Evolutionary conservation across 1,284 basidiomycete species (phyloP).

Genomic region (Sanghuangporus weigelae): DNA sequence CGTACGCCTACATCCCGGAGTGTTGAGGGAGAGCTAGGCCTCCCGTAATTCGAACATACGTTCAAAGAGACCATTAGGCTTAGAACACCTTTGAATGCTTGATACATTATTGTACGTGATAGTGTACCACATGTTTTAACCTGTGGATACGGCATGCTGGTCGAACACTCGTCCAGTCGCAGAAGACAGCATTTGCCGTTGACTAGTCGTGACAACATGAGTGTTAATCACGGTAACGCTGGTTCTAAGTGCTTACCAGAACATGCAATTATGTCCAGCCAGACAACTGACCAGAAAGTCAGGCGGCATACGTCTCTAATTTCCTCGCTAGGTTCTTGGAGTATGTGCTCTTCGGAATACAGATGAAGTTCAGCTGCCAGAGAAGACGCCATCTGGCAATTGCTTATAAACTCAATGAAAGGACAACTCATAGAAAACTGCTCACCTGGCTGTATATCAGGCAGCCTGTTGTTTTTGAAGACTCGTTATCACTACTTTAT

Average conservation of each 20-base stretch:
- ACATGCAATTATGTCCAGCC: conserved; percentile 9
- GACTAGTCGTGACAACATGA: background rate
- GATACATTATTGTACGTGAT: conserved; percentile 6
- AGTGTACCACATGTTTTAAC: background rate
- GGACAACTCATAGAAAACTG: background rate
- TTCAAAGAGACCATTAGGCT: conserved; percentile 3
- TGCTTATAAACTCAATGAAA: background rate
- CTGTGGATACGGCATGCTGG: conserved; percentile 9
- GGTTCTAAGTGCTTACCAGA: conserved; percentile 2
- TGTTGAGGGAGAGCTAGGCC: conserved; percentile 4
- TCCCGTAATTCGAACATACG: conserved; percentile 2
- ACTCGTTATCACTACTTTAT: background rate
- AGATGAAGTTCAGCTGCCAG: conserved; percentile 8
- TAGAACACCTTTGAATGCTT: conserved; percentile 5
- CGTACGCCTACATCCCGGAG: conserved; percentile 1
- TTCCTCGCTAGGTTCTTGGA: background rate
- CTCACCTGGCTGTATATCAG: conserved; percentile 9
- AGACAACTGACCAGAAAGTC: conserved; percentile 13
- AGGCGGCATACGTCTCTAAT: background rate
- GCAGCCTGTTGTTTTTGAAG: background rate
- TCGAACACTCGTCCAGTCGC: conserved; percentile 8
- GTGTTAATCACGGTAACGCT: background rate
- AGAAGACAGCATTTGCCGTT: background rate
- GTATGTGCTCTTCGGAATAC: conserved; percentile 7
- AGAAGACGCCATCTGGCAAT: background rate